Percentiles rank a stretch among this genome's conserved stretches.
phyloP scores from a whole-genome alignment of 345 rosid species.

The Brassica cretica region DNA sequence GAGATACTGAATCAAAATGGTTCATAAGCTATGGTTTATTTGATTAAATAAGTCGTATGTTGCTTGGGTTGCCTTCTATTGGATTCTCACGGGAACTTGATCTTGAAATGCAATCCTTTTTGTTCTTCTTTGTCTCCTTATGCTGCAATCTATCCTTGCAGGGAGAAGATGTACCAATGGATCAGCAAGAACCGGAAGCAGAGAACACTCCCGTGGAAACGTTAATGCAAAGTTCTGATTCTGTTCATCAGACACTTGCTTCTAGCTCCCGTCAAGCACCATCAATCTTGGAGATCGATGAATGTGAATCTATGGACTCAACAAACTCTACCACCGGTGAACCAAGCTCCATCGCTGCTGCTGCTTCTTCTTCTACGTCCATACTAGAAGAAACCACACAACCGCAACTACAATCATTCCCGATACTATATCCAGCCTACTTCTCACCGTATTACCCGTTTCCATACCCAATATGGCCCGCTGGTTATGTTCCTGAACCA shows the following conservation, averaged over 20 bases:
- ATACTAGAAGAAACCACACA: constrained; percentile 25
- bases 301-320: constrained; percentile 96
- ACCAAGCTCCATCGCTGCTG: constrained; percentile 35
- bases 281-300: constrained; percentile 59
- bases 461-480: constrained; percentile 73
- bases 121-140: not conserved
- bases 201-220: constrained; percentile 47
- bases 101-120: not conserved
- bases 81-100: not conserved
- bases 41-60: not conserved
- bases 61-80: not conserved
- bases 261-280: constrained; percentile 52
- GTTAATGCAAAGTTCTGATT: constrained; percentile 34
- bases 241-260: constrained; percentile 43
- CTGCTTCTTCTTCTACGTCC: constrained; percentile 34
- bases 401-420: constrained; percentile 47
- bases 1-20: not conserved
- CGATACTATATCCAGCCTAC: constrained; percentile 71
- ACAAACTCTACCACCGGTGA: constrained; percentile 76
- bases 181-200: constrained; percentile 55
- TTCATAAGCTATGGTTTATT: not conserved
- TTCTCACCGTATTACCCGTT: constrained; percentile 73
- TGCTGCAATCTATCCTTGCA: constrained; percentile 33
- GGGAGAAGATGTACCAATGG: constrained; percentile 59
- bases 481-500: constrained; percentile 52